A percentile compares a stretch with the other conserved stretches of the same genome.
Conservation (phyloP, 345 rosid genomes). For the Nephelium lappaceum region DNA sequence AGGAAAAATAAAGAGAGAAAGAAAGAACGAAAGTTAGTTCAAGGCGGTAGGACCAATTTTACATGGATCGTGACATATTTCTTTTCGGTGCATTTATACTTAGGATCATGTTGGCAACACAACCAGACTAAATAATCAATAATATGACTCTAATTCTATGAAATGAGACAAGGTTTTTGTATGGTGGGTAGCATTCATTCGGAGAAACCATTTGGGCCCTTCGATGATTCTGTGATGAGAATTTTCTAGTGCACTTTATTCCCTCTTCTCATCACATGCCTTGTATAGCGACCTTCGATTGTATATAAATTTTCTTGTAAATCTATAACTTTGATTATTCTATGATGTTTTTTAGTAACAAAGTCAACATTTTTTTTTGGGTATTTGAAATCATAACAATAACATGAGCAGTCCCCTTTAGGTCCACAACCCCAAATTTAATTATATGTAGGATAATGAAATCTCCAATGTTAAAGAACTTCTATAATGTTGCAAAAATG, state of each 20-base stretch:
- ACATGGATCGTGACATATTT: not conserved
- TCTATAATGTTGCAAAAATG: no score
- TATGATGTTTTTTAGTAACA: not conserved
- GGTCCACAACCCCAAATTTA: no score
- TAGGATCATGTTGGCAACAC: not conserved
- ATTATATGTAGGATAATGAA: no score
- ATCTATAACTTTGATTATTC: not conserved
- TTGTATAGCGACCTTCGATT: not conserved
- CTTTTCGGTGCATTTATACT: not conserved
- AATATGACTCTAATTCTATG: not conserved
- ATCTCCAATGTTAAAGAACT: no score
- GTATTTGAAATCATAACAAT: no score
- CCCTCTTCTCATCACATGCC: conserved; percentile 21
- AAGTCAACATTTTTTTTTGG: no score
- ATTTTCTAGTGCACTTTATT: conserved; percentile 20
- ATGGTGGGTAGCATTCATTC: not conserved
- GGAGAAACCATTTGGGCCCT: not conserved
- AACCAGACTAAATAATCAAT: not conserved
- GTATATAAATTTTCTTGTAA: not conserved
- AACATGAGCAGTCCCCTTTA: no score
- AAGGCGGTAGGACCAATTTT: not conserved
- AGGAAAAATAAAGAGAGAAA: no score
- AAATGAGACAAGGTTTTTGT: conserved; percentile 18
- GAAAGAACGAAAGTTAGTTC: not conserved
- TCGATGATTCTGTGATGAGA: not conserved